These are phyloP conservation scores for Actinomortierella wolfii DNA, from an alignment of 371 early-diverging fungal species.

Conservation along the genomic window DNA sequence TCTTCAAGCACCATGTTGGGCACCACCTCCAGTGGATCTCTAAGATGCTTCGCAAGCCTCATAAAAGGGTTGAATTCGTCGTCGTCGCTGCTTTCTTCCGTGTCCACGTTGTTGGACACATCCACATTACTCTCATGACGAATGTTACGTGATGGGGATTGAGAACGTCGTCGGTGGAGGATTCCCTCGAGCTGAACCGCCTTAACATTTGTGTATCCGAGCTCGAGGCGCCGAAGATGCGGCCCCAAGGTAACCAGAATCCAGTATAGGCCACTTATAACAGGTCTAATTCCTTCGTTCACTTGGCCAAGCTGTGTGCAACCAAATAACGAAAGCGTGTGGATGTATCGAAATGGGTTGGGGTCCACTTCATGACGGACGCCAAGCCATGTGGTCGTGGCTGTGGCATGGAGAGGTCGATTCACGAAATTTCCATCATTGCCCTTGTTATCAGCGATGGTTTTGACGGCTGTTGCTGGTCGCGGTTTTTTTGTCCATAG, in stretches of 20 bases:
- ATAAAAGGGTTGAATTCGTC: neutral
- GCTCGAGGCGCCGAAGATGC: conserved; percentile 23
- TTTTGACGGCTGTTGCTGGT: too few relatives aligned
- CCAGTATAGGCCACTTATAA: conserved; percentile 7
- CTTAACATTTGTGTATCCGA: conserved; percentile 21
- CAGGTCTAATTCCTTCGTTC: too few relatives aligned
- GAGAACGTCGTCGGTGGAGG: conserved; percentile 4
- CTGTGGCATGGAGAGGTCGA: too few relatives aligned
- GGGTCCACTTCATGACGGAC: too few relatives aligned
- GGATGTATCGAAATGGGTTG: neutral
- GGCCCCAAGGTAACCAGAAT: conserved; percentile 10
- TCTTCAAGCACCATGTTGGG: conserved; percentile 20
- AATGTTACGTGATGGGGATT: too few relatives aligned
- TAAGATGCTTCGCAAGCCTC: neutral
- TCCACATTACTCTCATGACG: too few relatives aligned
- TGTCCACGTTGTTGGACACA: too few relatives aligned
- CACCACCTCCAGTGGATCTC: neutral
- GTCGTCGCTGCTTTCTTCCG: neutral
- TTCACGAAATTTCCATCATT: too few relatives aligned
- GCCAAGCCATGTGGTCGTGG: too few relatives aligned
- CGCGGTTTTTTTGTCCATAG: too few relatives aligned
- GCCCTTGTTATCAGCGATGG: too few relatives aligned
- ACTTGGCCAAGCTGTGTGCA: conserved; percentile 5
- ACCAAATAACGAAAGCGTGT: conserved; percentile 32
- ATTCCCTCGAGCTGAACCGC: conserved; percentile 10